Evolutionary conservation across 805 yeast genomes (phyloP).

Genomic region (Geotrichum ghanense): DNA sequence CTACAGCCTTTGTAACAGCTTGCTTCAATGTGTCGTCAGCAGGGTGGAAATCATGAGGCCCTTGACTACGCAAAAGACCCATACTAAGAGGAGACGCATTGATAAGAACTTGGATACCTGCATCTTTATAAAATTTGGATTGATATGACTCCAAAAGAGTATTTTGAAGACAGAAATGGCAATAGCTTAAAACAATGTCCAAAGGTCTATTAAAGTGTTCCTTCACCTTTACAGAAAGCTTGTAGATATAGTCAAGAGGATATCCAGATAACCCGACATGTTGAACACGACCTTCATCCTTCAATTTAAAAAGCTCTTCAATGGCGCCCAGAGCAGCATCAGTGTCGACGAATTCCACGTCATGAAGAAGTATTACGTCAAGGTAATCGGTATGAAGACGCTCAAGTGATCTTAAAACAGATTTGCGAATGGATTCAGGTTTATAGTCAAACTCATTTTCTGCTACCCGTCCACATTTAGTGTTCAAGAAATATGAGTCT

Average conservation of each 20-base stretch:
- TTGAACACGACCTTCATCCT: slow-evolving; percentile 47
- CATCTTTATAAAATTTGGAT: slow-evolving; percentile 24
- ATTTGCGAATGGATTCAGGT: slow-evolving; percentile 43
- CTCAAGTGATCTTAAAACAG: slow-evolving; percentile 55
- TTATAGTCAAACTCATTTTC: slow-evolving; percentile 68
- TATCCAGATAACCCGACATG: slow-evolving; percentile 79
- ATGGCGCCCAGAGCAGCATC: slow-evolving; percentile 51
- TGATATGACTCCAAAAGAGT: slow-evolving; percentile 40
- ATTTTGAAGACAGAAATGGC: slow-evolving; percentile 77
- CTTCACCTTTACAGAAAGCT: slow-evolving; percentile 33
- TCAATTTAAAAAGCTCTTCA: slow-evolving; percentile 43
- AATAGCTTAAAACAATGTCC: slow-evolving; percentile 70
- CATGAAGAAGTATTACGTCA: slow-evolving; percentile 81
- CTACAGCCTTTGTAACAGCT: slow-evolving; percentile 34
- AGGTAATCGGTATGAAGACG: slow-evolving; percentile 58
- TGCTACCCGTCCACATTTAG: slow-evolving; percentile 75
- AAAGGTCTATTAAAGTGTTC: slow-evolving; percentile 43
- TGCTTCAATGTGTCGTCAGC: slow-evolving; percentile 47
- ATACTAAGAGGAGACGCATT: slow-evolving; percentile 82
- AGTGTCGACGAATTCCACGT: slow-evolving; percentile 65
- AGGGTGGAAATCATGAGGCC: slow-evolving; percentile 73
- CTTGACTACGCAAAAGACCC: slow-evolving; percentile 65
- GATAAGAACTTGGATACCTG: slow-evolving; percentile 46
- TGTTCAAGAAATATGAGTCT: slow-evolving; percentile 55
- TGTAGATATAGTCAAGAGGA: slow-evolving; percentile 59